Evolutionary conservation across 2,329 filamentous ascomycete species (phyloP).

Genomic region (Cordyceps pruinosa): DNA sequence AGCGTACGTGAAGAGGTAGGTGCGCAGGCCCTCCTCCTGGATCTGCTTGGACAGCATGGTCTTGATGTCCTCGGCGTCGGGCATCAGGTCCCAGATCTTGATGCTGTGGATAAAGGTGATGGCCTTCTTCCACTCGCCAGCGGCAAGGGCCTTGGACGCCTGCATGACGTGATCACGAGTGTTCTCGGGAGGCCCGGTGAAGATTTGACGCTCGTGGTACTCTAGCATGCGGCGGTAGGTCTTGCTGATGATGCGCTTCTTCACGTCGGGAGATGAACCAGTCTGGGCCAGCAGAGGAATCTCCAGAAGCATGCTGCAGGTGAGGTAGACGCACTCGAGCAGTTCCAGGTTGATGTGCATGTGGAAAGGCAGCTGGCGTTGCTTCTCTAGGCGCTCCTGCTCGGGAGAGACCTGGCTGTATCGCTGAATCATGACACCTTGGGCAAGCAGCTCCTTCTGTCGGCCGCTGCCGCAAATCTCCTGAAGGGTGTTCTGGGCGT

Average conservation of each 20-base stretch:
- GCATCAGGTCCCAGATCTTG: slow-evolving; percentile 99
- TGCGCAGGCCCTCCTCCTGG: slow-evolving; percentile 95
- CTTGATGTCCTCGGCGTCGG: slow-evolving; percentile 89
- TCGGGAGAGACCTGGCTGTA: slow-evolving; percentile 95
- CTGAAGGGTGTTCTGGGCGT: slow-evolving; percentile 94
- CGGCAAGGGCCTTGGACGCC: slow-evolving; percentile 91
- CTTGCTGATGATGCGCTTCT: slow-evolving; percentile 98
- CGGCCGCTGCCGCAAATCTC: slow-evolving; percentile 97
- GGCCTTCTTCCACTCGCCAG: slow-evolving; percentile 97
- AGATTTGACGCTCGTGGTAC: slow-evolving; percentile 98
- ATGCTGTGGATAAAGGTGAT: slow-evolving; percentile 91
- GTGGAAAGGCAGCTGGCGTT: slow-evolving; percentile 97
- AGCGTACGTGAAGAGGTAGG: slow-evolving; percentile 98
- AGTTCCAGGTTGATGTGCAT: slow-evolving; percentile 99
- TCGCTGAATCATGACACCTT: slow-evolving; percentile 96
- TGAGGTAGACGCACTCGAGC: slow-evolving; percentile 95
- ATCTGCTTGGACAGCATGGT: slow-evolving; percentile 95
- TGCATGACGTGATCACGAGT: slow-evolving; percentile 99
- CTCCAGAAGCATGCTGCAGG: slow-evolving; percentile 98
- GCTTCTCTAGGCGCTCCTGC: slow-evolving; percentile 94
- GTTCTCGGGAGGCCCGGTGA: slow-evolving; percentile 97
- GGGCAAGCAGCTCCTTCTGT: slow-evolving; percentile 94
- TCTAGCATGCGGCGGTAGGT: slow-evolving; percentile 98
- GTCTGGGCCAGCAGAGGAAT: slow-evolving; percentile 95
- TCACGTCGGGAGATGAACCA: slow-evolving; percentile 91